A percentile compares a stretch with the other conserved stretches of the same genome.
These are phyloP conservation scores for Obba rivulosa DNA, from an alignment of 768 basidiomycete genomes.

Conservation along the genomic window DNA sequence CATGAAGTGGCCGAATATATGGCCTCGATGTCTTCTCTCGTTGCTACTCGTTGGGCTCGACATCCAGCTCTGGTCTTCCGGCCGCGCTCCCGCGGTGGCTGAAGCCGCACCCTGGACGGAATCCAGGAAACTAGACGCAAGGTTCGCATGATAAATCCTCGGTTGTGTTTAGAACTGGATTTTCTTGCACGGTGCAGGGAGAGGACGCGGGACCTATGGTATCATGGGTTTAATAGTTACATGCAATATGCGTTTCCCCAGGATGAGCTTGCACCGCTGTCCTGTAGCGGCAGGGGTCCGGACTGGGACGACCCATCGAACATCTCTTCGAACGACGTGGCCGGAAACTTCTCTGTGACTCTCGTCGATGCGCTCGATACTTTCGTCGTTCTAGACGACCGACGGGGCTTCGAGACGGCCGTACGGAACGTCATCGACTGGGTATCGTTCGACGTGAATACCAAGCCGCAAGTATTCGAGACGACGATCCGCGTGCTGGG, in stretches of 20 bases:
- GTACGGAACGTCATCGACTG: slow-evolving; percentile 75
- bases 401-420: slow-evolving; percentile 74
- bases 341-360: slow-evolving; percentile 88
- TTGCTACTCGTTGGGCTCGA: slow-evolving; percentile 23
- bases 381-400: slow-evolving; percentile 81
- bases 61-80: slow-evolving; percentile 14
- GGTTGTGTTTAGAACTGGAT: not conserved
- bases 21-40: slow-evolving; percentile 22
- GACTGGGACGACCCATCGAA: slow-evolving; percentile 86
- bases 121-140: slow-evolving; percentile 20
- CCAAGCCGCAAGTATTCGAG: slow-evolving; percentile 97
- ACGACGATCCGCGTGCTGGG: slow-evolving; percentile 93
- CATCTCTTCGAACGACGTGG: slow-evolving; percentile 83
- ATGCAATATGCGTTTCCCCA: slow-evolving; percentile 86
- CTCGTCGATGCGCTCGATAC: slow-evolving; percentile 83
- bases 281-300: slow-evolving; percentile 84
- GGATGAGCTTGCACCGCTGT: slow-evolving; percentile 87
- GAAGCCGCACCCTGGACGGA: slow-evolving; percentile 19
- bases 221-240: slow-evolving; percentile 86
- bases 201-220: slow-evolving; percentile 73
- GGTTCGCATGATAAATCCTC: slow-evolving; percentile 11
- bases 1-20: slow-evolving; percentile 24
- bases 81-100: slow-evolving; percentile 4
- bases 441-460: slow-evolving; percentile 91
- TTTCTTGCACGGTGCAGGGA: slow-evolving; percentile 39